Evolutionary conservation across 164 flowering plant genomes (phyloP), one percentile per base, ranked within the genome.

Genomic region (Sextonia rubra): DNA sequence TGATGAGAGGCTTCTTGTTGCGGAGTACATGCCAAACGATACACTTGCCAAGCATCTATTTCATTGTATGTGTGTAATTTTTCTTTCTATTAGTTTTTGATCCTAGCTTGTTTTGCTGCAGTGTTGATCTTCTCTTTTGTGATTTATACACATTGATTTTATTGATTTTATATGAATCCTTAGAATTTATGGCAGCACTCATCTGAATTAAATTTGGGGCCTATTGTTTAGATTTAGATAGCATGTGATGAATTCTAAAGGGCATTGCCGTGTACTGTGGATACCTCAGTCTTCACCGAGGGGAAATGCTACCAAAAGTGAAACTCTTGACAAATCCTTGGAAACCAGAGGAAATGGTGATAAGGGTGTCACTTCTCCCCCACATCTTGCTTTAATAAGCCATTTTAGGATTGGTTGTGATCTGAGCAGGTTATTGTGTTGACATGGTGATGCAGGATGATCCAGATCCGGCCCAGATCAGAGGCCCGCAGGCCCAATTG

Each of bases 11-110:
- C 75, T 96, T 74, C 88, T 96, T 22, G 94, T 93, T 68, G 99
- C 99, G 0, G 98, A 96, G 82, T 96, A 81, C 80, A 96, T 96
- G 99, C 94, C 94, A n/a, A 90, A 93, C 66, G 97, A 96, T 76
- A 96, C 97, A 2, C 95, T 96, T 55, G 90, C 99, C 11, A 96
- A 90, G 77, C 97, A 96, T 90, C 85, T 96, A 11, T 96, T 96
- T 73, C 99, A 96, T 83, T 96, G 99, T 96, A 86, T 66, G 92
- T 70, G 4, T 49, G 12, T 24, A 48, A 27, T 27, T 37, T 47
- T 58, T 23, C 61, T 17, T 29, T 69, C 14, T 11, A 12, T 29
- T 47, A 0, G 7, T 24, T 74, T 47, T 30, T 17, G 0, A 61
- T 52, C 7, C n/a, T 15, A 5, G 58, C n/a, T 52, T 52, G 15